A percentile compares a stretch with the other conserved stretches of the same genome.
phyloP scores from a whole-genome alignment of 768 basidiomycete species.

The Gymnopilus dilepis region DNA sequence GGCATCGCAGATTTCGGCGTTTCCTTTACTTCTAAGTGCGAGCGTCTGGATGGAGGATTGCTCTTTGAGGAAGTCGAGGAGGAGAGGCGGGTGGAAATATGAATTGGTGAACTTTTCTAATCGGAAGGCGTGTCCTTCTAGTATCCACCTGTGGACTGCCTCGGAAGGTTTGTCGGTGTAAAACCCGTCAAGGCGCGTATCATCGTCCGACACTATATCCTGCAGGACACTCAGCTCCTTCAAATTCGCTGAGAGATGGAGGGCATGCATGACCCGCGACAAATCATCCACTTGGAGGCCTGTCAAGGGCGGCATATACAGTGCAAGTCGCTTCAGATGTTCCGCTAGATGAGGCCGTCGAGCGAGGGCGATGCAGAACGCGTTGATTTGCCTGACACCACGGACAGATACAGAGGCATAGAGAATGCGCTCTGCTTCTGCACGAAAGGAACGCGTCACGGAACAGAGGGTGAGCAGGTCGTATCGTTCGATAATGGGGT shows the following conservation, averaged over 20 bases:
- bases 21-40: constrained; percentile 4
- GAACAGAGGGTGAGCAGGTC: constrained; percentile 25
- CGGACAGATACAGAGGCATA: constrained; percentile 22
- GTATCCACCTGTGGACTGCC: constrained; percentile 24
- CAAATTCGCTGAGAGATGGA: constrained; percentile 22
- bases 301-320: constrained; percentile 26
- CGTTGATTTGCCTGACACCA: constrained; percentile 21
- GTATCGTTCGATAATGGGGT: constrained; percentile 8
- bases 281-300: constrained; percentile 26
- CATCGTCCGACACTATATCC: not conserved
- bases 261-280: constrained; percentile 20
- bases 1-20: constrained; percentile 14
- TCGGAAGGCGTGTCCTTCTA: constrained; percentile 27
- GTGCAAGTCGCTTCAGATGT: constrained; percentile 17
- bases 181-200: no score
- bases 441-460: constrained; percentile 28
- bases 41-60: constrained; percentile 20
- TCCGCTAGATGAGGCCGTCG: constrained; percentile 23
- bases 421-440: constrained; percentile 30
- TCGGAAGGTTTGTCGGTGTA: constrained; percentile 16
- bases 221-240: constrained; percentile 22
- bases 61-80: constrained; percentile 22
- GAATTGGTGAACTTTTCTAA: constrained; percentile 29
- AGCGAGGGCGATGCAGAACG: constrained; percentile 25
- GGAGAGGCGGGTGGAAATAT: constrained; percentile 23